phyloP scores from a whole-genome alignment of 805 yeast genomes.

The Suhomyces tanzawaensis region DNA sequence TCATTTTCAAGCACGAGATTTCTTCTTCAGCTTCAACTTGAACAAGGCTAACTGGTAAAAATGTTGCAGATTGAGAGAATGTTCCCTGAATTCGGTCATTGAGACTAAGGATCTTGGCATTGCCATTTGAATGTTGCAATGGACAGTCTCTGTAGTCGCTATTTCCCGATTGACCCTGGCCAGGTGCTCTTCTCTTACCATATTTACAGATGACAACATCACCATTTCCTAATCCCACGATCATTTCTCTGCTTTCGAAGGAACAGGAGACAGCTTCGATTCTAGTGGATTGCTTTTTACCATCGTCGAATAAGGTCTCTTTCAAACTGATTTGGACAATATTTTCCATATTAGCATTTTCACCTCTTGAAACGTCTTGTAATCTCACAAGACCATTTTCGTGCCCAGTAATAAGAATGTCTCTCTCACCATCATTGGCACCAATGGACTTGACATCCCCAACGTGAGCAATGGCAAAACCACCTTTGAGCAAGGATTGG shows the following conservation, averaged over 20 bases:
- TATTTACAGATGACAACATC: constrained; percentile 74
- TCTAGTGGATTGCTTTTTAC: constrained; percentile 35
- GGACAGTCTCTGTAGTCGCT: constrained; percentile 29
- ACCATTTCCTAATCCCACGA: constrained; percentile 66
- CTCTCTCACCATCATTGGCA: constrained; percentile 40
- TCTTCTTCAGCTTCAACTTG: constrained; percentile 27
- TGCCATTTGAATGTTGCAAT: constrained; percentile 31
- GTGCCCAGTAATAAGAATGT: constrained; percentile 76
- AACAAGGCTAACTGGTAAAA: constrained; percentile 33
- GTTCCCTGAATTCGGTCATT: constrained; percentile 50
- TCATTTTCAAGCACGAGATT: constrained; percentile 62
- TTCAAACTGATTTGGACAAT: constrained; percentile 32
- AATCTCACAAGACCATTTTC: constrained; percentile 78
- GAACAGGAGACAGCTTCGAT: constrained; percentile 69
- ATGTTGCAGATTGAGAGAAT: constrained; percentile 28
- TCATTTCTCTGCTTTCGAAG: constrained; percentile 70
- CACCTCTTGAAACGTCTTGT: constrained; percentile 81
- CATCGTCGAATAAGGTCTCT: constrained; percentile 30
- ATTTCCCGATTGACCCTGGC: constrained; percentile 9
- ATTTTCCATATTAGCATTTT: constrained; percentile 36
- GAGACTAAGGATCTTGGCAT: constrained; percentile 47
- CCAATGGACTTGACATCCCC: constrained; percentile 30
- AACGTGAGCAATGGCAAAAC: constrained; percentile 56
- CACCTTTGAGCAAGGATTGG: constrained; percentile 67
- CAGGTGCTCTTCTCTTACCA: constrained; percentile 41